Evolutionary conservation across 2,329 filamentous ascomycete species (phyloP), one percentile per base, ranked within the genome.

Genomic region (Penicillium carneum): DNA sequence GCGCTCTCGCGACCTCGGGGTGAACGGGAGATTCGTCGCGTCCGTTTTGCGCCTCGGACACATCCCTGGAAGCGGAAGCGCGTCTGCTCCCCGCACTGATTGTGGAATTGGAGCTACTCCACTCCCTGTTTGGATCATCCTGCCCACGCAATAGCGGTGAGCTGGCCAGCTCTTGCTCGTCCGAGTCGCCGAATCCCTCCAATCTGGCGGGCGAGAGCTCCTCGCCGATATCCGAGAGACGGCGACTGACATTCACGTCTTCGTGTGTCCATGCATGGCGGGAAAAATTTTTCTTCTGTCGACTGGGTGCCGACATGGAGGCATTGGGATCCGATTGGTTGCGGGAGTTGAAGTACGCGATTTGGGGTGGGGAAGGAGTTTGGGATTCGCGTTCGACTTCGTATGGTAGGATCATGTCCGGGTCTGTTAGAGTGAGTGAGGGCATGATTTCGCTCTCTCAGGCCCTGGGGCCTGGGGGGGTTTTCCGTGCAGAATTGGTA

Each of bases 321-420:
- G 20, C 43, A 56, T 65, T 68, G 61, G 53, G 56, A 41, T 65
- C 66, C 23, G 66, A 69, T 71, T 77, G 76, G 71, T 31, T 31
- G 29, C 66, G 76, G 49, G 65, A 75, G 69, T 74, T 73, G 51
- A 71, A 74, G 39, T 79, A 79, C 60, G 60, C 84, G 80, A 72
- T 79, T 77, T 71, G 81, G 72, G 73, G 83, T 80, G 74, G 83
- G 81, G 72, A 84, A 78, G 75, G 81, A 75, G 76, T 81, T 66
- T 75, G 85, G 74, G 75, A 74, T 68, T 77, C 72, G 68, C 76
- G 77, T 62, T 77, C 76, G 64, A 87, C 86, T 72, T 89, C 88
- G 74, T 90, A 88, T 63, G 93, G 93, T 54, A 97, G 82, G 71
- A 97, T 96, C 92, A 97, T 93, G 76, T 96, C 93, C 54, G 93